These are phyloP conservation scores for Vachellia collinsii DNA, from an alignment of 306 rosid genomes.

Conservation along the genomic window DNA sequence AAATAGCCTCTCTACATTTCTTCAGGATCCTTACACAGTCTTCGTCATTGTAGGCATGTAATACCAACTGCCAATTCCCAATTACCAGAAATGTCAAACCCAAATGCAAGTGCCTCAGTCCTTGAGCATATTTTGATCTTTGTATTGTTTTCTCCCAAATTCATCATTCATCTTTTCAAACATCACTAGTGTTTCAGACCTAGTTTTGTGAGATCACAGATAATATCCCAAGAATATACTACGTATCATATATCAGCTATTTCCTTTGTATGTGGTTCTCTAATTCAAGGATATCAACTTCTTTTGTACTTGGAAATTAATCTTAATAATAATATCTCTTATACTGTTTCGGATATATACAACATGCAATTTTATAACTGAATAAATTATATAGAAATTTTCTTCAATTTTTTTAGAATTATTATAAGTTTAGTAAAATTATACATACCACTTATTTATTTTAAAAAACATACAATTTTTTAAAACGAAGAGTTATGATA, in stretches of 20 bases:
- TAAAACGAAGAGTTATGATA: background rate
- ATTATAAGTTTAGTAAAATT: background rate
- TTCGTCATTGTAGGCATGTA: slow-evolving; percentile 1
- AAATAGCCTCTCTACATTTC: slow-evolving; percentile 16
- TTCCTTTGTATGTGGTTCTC: background rate
- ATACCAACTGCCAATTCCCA: slow-evolving; percentile 4
- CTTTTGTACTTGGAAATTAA: too few species aligned
- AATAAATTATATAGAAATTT: background rate
- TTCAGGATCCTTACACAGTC: background rate
- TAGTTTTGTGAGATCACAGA: background rate
- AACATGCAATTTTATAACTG: background rate
- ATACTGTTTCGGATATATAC: background rate
- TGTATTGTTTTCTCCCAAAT: background rate
- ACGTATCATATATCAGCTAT: background rate
- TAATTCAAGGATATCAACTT: too few species aligned
- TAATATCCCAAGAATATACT: background rate
- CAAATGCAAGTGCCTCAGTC: slow-evolving; percentile 12
- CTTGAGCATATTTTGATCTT: background rate
- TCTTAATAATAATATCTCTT: background rate
- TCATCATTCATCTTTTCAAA: background rate
- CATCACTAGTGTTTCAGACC: background rate
- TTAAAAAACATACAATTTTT: background rate
- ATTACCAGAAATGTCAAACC: background rate
- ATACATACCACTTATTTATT: background rate
- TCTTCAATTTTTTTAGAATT: background rate